Evolutionary conservation across 2,329 filamentous ascomycete species (phyloP).

Genomic region (Penicillium sp.): DNA sequence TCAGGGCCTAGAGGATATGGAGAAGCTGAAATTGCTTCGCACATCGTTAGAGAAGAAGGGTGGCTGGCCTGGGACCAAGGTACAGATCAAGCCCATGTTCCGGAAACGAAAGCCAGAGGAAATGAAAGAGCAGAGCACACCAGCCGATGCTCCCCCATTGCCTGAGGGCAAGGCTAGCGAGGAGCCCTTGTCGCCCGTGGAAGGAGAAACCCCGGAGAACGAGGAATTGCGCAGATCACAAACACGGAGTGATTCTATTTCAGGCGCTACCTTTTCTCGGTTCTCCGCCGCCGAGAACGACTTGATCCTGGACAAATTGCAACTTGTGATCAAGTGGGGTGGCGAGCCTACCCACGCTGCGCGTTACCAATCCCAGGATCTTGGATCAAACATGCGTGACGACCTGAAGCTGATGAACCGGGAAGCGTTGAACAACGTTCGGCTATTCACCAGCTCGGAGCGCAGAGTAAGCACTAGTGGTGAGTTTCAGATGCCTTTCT

Average conservation of each 20-base stretch:
- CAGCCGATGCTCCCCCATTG: slow-evolving; percentile 16
- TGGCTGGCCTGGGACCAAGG: slow-evolving; percentile 91
- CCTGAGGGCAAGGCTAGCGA: slow-evolving; percentile 16
- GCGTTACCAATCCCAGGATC: slow-evolving; percentile 90
- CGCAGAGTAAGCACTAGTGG: slow-evolving; percentile 86
- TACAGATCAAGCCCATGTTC: slow-evolving; percentile 99
- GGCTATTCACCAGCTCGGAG: slow-evolving; percentile 94
- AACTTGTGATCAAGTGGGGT: slow-evolving; percentile 98
- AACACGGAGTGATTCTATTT: slow-evolving; percentile 78
- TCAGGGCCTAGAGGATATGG: slow-evolving; percentile 77
- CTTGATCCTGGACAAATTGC: slow-evolving; percentile 89
- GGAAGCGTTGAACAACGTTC: slow-evolving; percentile 87
- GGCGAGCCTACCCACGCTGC: slow-evolving; percentile 97
- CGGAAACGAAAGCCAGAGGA: slow-evolving; percentile 77
- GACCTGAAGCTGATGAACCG: slow-evolving; percentile 91
- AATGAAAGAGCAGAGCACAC: slow-evolving; percentile 32
- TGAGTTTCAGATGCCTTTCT: slow-evolving; percentile 29
- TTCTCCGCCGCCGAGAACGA: slow-evolving; percentile 93
- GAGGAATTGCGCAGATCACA: slow-evolving; percentile 50
- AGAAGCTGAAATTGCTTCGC: slow-evolving; percentile 81
- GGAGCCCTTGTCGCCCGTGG: slow-evolving; percentile 23
- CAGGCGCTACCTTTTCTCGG: slow-evolving; percentile 86
- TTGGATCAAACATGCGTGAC: slow-evolving; percentile 94
- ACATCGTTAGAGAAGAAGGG: slow-evolving; percentile 92
- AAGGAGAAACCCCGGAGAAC: slow-evolving; percentile 26